phyloP scores from a whole-genome alignment of 305 asterid genomes.

The Solanum chacoense region DNA sequence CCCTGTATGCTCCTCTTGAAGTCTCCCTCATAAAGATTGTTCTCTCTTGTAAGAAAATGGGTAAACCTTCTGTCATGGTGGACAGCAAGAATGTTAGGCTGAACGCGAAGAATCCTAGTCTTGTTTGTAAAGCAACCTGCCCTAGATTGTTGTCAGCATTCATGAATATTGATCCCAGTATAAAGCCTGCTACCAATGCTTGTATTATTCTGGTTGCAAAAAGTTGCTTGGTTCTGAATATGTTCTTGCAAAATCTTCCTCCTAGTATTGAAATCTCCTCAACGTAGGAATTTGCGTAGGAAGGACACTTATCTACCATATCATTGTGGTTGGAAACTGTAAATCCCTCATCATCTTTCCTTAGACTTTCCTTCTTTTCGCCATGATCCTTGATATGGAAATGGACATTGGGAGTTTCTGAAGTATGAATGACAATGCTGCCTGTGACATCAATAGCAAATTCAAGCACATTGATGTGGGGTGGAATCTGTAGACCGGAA shows the following conservation, averaged over 20 bases:
- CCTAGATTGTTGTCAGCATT: constrained; percentile 25
- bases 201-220: constrained; percentile 52
- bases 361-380: background rate
- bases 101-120: constrained; percentile 69
- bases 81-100: constrained; percentile 57
- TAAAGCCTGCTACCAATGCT: constrained; percentile 45
- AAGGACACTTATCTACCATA: background rate
- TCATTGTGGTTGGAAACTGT: background rate
- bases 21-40: constrained; percentile 57
- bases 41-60: constrained; percentile 69
- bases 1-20: constrained; percentile 62
- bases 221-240: constrained; percentile 63
- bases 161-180: constrained; percentile 60
- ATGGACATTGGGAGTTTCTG: constrained; percentile 3
- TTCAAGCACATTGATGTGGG: constrained; percentile 64
- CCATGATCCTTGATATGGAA: constrained; percentile 4
- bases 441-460: constrained; percentile 52
- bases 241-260: constrained; percentile 50
- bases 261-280: constrained; percentile 44
- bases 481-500: constrained; percentile 39
- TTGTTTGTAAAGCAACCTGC: constrained; percentile 29
- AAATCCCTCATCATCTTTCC: background rate
- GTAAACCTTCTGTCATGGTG: constrained; percentile 68
- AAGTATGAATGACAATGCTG: constrained; percentile 11
- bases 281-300: constrained; percentile 31